Percentiles rank a stretch among this genome's conserved stretches.
Evolutionary conservation across 2,329 filamentous ascomycete species (phyloP).

Genomic region (Dactylellina parvicollis): DNA sequence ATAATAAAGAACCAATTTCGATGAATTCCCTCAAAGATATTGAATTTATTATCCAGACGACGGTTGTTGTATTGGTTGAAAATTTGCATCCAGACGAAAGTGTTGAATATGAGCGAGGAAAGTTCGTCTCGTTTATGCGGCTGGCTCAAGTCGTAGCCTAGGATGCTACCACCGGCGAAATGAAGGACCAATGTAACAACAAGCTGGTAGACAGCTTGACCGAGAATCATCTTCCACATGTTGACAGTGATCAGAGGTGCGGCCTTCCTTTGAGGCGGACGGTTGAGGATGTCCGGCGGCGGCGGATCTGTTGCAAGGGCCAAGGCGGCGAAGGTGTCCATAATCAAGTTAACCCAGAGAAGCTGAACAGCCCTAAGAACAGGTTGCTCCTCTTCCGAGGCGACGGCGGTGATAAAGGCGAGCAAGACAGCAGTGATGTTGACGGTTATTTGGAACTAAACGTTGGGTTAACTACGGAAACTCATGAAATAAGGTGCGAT

Average conservation of each 20-base stretch:
- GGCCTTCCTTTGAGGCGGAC: conserved; percentile 65
- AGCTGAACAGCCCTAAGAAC: conserved; percentile 74
- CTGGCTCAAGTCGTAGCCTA: conserved; percentile 64
- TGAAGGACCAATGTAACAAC: conserved; percentile 70
- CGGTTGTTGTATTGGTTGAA: conserved; percentile 72
- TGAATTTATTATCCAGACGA: conserved; percentile 71
- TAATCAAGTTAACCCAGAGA: conserved; percentile 76
- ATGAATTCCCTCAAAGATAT: conserved; percentile 69
- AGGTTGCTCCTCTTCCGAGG: conserved; percentile 67
- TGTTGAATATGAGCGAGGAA: conserved; percentile 74
- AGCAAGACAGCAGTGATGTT: conserved; percentile 75
- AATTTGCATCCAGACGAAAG: conserved; percentile 77
- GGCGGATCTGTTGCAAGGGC: conserved; percentile 73
- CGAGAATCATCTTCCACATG: conserved; percentile 75
- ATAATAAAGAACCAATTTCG: conserved; percentile 69
- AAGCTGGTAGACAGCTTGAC: conserved; percentile 71
- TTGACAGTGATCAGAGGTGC: conserved; percentile 63
- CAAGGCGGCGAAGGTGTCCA: conserved; percentile 75
- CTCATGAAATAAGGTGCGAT: not conserved
- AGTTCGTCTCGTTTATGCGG: conserved; percentile 64
- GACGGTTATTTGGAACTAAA: conserved; percentile 73
- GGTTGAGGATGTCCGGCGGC: conserved; percentile 68
- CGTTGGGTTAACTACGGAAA: conserved; percentile 54
- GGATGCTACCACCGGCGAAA: conserved; percentile 69
- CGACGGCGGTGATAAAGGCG: conserved; percentile 72